These are phyloP conservation scores for Acanthamoeba lenticulata DNA, from an alignment of 208 protist genomes.

Conservation along the genomic window DNA sequence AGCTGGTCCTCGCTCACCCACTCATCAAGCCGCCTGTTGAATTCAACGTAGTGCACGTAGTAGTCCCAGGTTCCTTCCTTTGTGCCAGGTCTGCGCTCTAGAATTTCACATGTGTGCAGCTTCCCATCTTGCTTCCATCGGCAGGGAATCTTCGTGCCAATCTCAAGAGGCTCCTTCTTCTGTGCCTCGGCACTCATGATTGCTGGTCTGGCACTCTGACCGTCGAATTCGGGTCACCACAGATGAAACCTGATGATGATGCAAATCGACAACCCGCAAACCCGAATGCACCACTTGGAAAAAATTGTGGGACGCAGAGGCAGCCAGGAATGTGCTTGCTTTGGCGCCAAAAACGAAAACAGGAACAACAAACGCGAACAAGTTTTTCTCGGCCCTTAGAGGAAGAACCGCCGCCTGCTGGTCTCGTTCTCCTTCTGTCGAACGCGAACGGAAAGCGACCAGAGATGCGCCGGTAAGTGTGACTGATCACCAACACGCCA, in stretches of 20 bases:
- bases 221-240: not conserved
- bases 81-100: slow-evolving; percentile 71
- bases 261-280: too few species aligned
- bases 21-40: slow-evolving; percentile 88
- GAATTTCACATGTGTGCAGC: slow-evolving; percentile 77
- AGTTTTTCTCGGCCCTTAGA: not conserved
- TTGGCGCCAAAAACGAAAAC: not conserved
- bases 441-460: too few species aligned
- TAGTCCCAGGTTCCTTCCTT: slow-evolving; percentile 78
- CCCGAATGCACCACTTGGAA: too few species aligned
- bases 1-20: slow-evolving; percentile 83
- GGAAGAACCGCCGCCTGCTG: slow-evolving; percentile 57
- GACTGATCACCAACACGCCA: too few species aligned
- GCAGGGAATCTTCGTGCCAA: slow-evolving; percentile 48
- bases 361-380: not conserved
- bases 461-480: too few species aligned
- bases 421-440: slow-evolving; percentile 65
- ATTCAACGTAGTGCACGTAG: slow-evolving; percentile 87
- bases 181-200: not conserved
- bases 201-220: not conserved
- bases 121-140: slow-evolving; percentile 64
- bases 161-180: slow-evolving; percentile 38
- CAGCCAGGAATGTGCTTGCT: not conserved
- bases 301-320: not conserved
- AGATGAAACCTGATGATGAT: not conserved